A percentile compares a stretch with the other conserved stretches of the same genome.
Conservation (phyloP, 306 rosid species). For the Malus sylvestris region DNA sequence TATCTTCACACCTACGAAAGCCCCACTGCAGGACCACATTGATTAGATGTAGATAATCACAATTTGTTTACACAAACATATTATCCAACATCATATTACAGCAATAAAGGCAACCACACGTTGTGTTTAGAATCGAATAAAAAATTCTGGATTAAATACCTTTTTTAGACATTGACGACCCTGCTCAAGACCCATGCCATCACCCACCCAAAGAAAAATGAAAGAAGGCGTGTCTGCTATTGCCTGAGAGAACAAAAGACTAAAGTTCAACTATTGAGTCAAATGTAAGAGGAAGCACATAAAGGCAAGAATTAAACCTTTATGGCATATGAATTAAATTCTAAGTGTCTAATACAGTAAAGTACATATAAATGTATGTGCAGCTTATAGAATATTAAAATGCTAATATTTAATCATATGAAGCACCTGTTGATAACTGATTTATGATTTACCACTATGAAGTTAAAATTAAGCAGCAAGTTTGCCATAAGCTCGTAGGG, state of each 20-base stretch:
- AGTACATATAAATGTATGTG: not conserved
- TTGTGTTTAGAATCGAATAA: not conserved
- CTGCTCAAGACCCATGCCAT: constrained; percentile 98
- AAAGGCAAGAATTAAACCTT: not conserved
- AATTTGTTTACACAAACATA: constrained; percentile 1
- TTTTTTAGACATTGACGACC: constrained; percentile 98
- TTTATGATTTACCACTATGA: not conserved
- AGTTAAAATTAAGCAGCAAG: constrained; percentile 3
- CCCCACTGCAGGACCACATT: constrained; percentile 74
- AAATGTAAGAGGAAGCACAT: constrained; percentile 7
- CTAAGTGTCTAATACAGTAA: not conserved
- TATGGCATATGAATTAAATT: constrained; percentile 1
- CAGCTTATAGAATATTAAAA: not conserved
- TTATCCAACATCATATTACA: constrained; percentile 14
- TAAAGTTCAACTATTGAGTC: constrained; percentile 25
- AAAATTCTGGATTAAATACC: constrained; percentile 37
- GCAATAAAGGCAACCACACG: not conserved
- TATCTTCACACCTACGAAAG: constrained; percentile 97
- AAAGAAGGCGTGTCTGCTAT: constrained; percentile 98
- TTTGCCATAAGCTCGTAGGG: not conserved
- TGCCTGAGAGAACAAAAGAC: constrained; percentile 44
- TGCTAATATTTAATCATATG: not conserved
- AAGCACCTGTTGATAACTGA: not conserved
- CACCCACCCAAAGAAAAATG: constrained; percentile 99
- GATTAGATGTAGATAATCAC: constrained; percentile 2